Evolutionary conservation across 1,284 basidiomycete genomes (phyloP).

Genomic region (Sanghuangporus sanghuang): DNA sequence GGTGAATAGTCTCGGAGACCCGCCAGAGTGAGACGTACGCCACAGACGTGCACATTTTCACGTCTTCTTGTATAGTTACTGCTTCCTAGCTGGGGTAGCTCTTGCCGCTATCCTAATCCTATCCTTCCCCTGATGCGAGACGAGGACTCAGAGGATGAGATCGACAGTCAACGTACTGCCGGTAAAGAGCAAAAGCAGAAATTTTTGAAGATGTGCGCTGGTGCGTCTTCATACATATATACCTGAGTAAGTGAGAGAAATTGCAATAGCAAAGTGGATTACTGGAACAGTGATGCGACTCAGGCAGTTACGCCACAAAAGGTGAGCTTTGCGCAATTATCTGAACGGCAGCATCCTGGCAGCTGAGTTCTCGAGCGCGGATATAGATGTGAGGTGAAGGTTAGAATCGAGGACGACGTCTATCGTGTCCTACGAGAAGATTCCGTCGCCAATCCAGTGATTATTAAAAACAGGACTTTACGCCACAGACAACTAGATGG

Average conservation of each 20-base stretch:
- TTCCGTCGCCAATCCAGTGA: no score
- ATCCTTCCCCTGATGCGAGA: neutral
- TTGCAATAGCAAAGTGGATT: neutral
- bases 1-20: neutral
- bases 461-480: neutral
- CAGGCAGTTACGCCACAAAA: neutral
- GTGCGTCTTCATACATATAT: neutral
- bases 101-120: neutral
- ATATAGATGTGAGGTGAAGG: neutral
- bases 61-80: neutral
- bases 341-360: neutral
- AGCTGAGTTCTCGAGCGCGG: neutral
- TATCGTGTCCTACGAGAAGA: neutral
- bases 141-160: neutral
- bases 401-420: neutral
- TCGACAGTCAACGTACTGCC: neutral
- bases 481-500: neutral
- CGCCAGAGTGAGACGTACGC: slow-evolving; percentile 9
- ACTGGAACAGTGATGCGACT: neutral
- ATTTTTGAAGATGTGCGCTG: neutral
- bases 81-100: neutral
- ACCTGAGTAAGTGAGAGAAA: neutral
- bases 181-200: neutral
- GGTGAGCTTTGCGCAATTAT: neutral
- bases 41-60: neutral